Conservation (phyloP, 805 yeast species). For the Zygosaccharomyces lentus region DNA sequence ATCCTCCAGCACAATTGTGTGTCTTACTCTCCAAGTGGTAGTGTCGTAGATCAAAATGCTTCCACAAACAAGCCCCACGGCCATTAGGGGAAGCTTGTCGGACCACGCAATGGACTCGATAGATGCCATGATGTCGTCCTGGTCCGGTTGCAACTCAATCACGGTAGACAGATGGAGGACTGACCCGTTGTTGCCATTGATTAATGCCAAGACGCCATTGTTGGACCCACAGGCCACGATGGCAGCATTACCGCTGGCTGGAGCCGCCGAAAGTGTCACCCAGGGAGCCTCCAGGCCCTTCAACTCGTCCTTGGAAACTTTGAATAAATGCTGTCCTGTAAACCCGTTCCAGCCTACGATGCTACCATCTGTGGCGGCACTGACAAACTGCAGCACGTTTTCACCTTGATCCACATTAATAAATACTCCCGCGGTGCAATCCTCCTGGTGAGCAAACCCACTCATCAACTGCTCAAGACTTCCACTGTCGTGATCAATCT, state of each 20-base stretch:
- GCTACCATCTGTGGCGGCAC: slow-evolving; percentile 80
- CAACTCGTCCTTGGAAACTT: slow-evolving; percentile 59
- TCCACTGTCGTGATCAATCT: slow-evolving; percentile 49
- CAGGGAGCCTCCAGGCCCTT: slow-evolving; percentile 81
- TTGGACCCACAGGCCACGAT: slow-evolving; percentile 77
- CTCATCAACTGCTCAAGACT: slow-evolving; percentile 66
- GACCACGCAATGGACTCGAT: slow-evolving; percentile 85
- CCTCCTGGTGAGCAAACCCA: slow-evolving; percentile 75
- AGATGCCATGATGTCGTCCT: slow-evolving; percentile 61
- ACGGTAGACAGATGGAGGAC: slow-evolving; percentile 63
- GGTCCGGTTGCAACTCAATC: slow-evolving; percentile 50
- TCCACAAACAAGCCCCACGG: slow-evolving; percentile 88
- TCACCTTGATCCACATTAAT: slow-evolving; percentile 51
- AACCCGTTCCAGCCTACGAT: slow-evolving; percentile 88
- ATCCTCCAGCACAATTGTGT: slow-evolving; percentile 63
- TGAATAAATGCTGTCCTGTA: slow-evolving; percentile 65
- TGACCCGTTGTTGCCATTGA: slow-evolving; percentile 71
- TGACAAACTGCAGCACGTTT: slow-evolving; percentile 61
- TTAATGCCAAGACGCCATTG: slow-evolving; percentile 79
- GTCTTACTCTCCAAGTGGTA: slow-evolving; percentile 81
- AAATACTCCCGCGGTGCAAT: slow-evolving; percentile 77
- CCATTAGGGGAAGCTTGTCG: slow-evolving; percentile 57
- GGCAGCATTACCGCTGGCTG: slow-evolving; percentile 40
- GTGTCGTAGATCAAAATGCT: slow-evolving; percentile 78
- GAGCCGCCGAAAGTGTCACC: slow-evolving; percentile 59